phyloP scores from a whole-genome alignment of 176 grass and related monocot species.

The Aegilops umbellulata region DNA sequence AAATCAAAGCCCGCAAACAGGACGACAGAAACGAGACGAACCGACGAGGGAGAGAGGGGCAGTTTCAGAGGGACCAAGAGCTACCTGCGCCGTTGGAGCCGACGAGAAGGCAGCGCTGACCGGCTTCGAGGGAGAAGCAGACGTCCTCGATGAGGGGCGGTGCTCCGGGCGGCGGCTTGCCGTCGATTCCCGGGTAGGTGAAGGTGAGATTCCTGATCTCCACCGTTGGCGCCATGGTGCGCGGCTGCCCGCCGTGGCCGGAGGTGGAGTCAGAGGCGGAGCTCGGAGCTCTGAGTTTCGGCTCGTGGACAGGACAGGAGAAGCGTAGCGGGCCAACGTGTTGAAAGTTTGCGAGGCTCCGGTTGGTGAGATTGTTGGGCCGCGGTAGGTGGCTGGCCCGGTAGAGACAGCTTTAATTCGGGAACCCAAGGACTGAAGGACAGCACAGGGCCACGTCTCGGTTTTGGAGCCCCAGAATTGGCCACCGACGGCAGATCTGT shows the following conservation, averaged over 20 bases:
- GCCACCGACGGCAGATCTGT: not conserved
- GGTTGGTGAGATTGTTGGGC: constrained; percentile 26
- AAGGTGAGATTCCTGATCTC: constrained; percentile 81
- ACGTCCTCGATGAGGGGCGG: constrained; percentile 77
- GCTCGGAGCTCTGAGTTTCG: not conserved
- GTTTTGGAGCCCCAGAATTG: not conserved
- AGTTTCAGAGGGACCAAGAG: not conserved
- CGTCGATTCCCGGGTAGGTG: constrained; percentile 93
- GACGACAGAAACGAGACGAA: not conserved
- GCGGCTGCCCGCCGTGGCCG: constrained; percentile 2
- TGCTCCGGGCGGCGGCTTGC: constrained; percentile 73
- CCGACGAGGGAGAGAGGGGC: not conserved
- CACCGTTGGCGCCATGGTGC: constrained; percentile 43
- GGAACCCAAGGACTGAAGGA: constrained; percentile 25
- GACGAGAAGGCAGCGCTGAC: constrained; percentile 81
- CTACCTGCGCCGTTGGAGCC: constrained; percentile 91
- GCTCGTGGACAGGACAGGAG: constrained; percentile 4
- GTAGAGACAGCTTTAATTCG: not conserved
- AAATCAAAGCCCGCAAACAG: constrained; percentile 20
- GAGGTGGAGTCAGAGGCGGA: not conserved
- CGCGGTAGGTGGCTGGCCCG: constrained; percentile 26
- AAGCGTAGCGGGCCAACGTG: constrained; percentile 10
- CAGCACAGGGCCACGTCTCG: constrained; percentile 29
- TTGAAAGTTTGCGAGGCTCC: not conserved
- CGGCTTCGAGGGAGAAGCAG: constrained; percentile 65